A percentile compares a stretch with the other conserved stretches of the same genome.
Conservation (phyloP, 2,329 filamentous ascomycete species). For the Moelleriella libera region DNA sequence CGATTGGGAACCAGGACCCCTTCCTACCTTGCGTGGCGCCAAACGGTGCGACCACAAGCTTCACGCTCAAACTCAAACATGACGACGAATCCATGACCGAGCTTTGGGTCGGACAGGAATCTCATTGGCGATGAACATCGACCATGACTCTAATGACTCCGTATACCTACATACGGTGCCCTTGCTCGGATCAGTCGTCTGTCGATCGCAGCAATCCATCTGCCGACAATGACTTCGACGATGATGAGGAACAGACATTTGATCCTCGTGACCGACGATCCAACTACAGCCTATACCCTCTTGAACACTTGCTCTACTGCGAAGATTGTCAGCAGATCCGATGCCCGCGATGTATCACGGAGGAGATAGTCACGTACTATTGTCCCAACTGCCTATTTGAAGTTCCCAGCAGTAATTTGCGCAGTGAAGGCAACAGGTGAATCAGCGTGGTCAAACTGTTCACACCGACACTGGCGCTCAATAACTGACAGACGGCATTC, state of each 20-base stretch:
- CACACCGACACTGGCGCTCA: not conserved
- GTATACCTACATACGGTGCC: conserved; percentile 55
- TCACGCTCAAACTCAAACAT: not conserved
- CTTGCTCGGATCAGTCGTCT: conserved; percentile 38
- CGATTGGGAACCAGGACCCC: not conserved
- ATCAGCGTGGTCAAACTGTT: not conserved
- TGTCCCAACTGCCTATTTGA: conserved; percentile 94
- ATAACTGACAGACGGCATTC: conserved; percentile 5
- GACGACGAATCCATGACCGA: not conserved
- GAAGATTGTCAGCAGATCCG: conserved; percentile 95
- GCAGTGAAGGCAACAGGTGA: conserved; percentile 85
- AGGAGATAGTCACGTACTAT: conserved; percentile 91
- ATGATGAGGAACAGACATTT: conserved; percentile 68
- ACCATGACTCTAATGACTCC: conserved; percentile 38
- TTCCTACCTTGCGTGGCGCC: too few relatives aligned
- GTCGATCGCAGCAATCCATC: conserved; percentile 17
- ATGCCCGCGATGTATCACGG: conserved; percentile 79
- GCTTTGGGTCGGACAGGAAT: not conserved
- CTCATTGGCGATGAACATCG: conserved; percentile 1
- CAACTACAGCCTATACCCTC: conserved; percentile 83
- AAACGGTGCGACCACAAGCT: too few relatives aligned
- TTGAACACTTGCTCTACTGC: conserved; percentile 90
- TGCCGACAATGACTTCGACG: conserved; percentile 23
- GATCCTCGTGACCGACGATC: conserved; percentile 74
- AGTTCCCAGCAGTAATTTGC: conserved; percentile 82